phyloP scores from a whole-genome alignment of 2,329 filamentous ascomycete species.

The Lachnellula hyalina region DNA sequence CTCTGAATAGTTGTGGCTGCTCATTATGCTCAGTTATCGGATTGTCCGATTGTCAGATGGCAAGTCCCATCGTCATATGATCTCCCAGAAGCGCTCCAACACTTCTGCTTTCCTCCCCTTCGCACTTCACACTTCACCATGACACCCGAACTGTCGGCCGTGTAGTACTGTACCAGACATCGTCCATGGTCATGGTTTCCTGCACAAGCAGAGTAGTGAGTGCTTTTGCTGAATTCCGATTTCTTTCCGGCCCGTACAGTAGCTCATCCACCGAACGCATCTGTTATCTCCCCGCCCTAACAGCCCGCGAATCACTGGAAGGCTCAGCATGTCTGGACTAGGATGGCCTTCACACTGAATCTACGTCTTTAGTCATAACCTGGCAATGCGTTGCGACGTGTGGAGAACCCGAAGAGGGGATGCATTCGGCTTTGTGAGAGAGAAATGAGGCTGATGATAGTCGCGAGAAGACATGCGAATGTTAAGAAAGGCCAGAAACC shows the following conservation, averaged over 20 bases:
- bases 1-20: too few species aligned
- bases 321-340: slow-evolving; percentile 2
- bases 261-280: slow-evolving; percentile 9
- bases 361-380: neutral
- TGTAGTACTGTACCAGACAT: neutral
- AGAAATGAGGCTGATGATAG: neutral
- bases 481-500: neutral
- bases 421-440: neutral
- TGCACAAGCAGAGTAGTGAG: neutral
- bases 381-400: neutral
- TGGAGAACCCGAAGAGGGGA: slow-evolving; percentile 6
- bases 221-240: slow-evolving; percentile 3
- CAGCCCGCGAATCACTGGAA: slow-evolving; percentile 15
- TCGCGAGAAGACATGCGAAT: slow-evolving; percentile 1
- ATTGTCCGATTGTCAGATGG: too few species aligned
- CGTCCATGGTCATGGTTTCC: neutral
- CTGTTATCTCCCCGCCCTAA: slow-evolving; percentile 18
- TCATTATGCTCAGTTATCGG: too few species aligned
- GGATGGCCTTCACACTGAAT: slow-evolving; percentile 13
- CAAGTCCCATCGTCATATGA: too few species aligned
- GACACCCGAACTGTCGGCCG: neutral
- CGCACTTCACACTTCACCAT: neutral
- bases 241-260: slow-evolving; percentile 14
- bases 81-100: too few species aligned
- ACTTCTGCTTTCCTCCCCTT: neutral